A percentile compares a stretch with the other conserved stretches of the same genome.
These are phyloP conservation scores for Eucalyptus guilfoylei DNA, from an alignment of 345 rosid genomes.

Conservation along the genomic window DNA sequence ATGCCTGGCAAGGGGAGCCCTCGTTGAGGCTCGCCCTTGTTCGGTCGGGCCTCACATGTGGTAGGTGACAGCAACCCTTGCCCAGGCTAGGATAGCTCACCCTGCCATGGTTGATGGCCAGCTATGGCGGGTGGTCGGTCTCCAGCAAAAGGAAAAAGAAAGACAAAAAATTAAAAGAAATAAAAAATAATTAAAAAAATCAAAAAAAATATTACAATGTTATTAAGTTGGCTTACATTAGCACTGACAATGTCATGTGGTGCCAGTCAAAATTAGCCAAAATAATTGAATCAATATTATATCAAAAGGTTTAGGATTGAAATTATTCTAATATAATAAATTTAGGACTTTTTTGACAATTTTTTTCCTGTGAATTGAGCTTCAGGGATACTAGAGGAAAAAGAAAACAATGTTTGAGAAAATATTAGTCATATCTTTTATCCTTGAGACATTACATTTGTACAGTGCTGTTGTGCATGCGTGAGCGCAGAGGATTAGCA, in stretches of 20 bases:
- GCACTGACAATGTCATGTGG: rapidly evolving
- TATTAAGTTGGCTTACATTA: no score
- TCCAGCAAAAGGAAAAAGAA: rapidly evolving
- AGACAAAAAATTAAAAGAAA: no score
- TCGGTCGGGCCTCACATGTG: no score
- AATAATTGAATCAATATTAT: rapidly evolving
- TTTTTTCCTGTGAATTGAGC: background rate
- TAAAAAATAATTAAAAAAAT: no score
- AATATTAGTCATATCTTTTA: no score
- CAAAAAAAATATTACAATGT: no score
- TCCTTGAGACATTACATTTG: background rate
- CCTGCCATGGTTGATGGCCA: no score
- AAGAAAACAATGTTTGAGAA: background rate
- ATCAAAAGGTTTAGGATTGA: rapidly evolving
- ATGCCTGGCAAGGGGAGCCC: rapidly evolving
- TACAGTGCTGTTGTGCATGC: background rate
- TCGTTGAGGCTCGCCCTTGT: rapidly evolving
- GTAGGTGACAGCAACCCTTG: no score
- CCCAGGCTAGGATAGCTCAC: no score
- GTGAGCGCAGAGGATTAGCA: background rate
- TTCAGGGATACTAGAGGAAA: background rate
- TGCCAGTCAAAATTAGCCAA: rapidly evolving
- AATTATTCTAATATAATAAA: no score
- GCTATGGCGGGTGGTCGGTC: no score
- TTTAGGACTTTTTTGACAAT: no score